A percentile compares a stretch with the other conserved stretches of the same genome.
Evolutionary conservation across 345 rosid species (phyloP).

Genomic region (Trapa bicornis): DNA sequence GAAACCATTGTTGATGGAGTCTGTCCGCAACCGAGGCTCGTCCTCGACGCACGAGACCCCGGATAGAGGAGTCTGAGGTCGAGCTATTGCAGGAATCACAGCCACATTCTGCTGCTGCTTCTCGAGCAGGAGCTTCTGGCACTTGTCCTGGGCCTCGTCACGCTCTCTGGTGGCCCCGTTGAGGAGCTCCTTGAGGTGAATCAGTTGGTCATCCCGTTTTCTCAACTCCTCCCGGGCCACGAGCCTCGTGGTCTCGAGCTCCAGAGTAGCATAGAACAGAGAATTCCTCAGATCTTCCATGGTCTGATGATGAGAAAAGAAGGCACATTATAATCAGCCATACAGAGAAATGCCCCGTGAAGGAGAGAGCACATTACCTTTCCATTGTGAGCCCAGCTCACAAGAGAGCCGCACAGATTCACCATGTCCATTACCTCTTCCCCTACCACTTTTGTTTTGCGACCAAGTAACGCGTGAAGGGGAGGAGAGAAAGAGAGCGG

Average conservation of each 20-base stretch:
- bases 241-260: slow-evolving; percentile 12
- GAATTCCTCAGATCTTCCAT: slow-evolving; percentile 13
- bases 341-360: background rate
- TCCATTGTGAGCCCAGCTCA: slow-evolving; percentile 53
- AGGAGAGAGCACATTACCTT: slow-evolving; percentile 21
- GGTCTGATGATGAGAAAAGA: background rate
- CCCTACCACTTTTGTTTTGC: background rate
- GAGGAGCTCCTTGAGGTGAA: slow-evolving; percentile 10
- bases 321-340: no score
- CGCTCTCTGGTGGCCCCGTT: slow-evolving; percentile 19
- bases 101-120: slow-evolving; percentile 26
- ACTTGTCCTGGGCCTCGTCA: slow-evolving; percentile 22
- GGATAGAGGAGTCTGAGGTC: slow-evolving; percentile 29
- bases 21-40: slow-evolving; percentile 46
- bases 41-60: no score
- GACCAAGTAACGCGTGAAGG: background rate
- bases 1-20: slow-evolving; percentile 18
- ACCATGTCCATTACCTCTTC: slow-evolving; percentile 4
- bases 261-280: slow-evolving; percentile 7
- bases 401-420: slow-evolving; percentile 24
- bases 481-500: background rate
- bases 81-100: background rate
- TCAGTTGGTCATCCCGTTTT: slow-evolving; percentile 7
- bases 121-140: slow-evolving; percentile 12
- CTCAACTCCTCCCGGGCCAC: slow-evolving; percentile 1